Percentiles rank a stretch among this genome's conserved stretches.
phyloP scores from a whole-genome alignment of 495 filamentous ascomycete genomes.

The Neurospora cerealis region DNA sequence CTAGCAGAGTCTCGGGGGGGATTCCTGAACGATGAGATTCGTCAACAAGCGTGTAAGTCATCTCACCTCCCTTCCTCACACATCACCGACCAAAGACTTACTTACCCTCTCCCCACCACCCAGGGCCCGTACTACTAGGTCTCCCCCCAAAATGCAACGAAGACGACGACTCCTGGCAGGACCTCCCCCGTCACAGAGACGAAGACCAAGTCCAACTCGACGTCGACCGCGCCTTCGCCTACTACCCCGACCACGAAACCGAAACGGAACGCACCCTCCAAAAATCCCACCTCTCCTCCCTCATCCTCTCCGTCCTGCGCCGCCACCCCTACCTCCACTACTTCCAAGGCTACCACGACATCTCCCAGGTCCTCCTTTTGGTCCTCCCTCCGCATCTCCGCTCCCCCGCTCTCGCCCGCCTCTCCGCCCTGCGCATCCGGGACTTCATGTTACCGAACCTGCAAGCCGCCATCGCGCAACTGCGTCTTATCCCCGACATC shows the following conservation, averaged over 20 bases:
- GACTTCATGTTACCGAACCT: constrained; percentile 96
- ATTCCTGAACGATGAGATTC: constrained; percentile 69
- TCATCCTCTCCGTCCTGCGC: constrained; percentile 70
- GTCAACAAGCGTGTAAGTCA: constrained; percentile 73
- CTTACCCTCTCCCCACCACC: neutral
- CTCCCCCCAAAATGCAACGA: constrained; percentile 18
- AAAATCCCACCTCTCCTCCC: constrained; percentile 59
- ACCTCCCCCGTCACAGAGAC: constrained; percentile 61
- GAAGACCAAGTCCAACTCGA: constrained; percentile 85
- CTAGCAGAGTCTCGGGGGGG: constrained; percentile 68
- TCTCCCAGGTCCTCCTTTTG: constrained; percentile 90
- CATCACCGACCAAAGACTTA: neutral
- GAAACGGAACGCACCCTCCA: constrained; percentile 52
- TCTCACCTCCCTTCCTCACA: neutral
- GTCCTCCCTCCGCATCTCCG: constrained; percentile 51
- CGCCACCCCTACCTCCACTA: constrained; percentile 81
- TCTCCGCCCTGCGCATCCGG: constrained; percentile 81
- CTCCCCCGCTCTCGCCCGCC: constrained; percentile 52
- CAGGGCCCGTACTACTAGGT: constrained; percentile 78
- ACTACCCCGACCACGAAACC: constrained; percentile 63
- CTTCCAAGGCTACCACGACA: constrained; percentile 98
- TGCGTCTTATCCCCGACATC: constrained; percentile 75
- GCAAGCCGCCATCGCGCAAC: constrained; percentile 68
- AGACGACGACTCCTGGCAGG: constrained; percentile 35
- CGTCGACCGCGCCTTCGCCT: constrained; percentile 92